Percentiles rank a stretch among this genome's conserved stretches.
phyloP scores from a whole-genome alignment of 2,329 filamentous ascomycete species.

The Aspergillus flavus region DNA sequence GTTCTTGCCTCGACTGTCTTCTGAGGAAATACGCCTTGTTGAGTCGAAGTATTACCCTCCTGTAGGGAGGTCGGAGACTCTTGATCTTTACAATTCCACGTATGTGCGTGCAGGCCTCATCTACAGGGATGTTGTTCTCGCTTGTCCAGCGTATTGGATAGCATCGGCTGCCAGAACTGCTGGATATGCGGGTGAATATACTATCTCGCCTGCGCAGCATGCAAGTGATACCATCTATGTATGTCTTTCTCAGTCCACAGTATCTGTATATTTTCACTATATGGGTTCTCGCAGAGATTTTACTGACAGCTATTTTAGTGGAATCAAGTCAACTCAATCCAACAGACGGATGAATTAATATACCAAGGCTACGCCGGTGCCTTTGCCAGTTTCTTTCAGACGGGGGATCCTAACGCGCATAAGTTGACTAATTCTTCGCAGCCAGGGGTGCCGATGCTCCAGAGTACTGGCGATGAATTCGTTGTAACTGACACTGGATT shows the following conservation, averaged over 20 bases:
- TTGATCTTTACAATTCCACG: conserved; percentile 52
- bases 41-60: conserved; percentile 52
- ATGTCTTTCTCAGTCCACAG: conserved; percentile 22
- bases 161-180: conserved; percentile 46
- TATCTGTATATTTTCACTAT: background rate
- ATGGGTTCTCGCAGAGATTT: background rate
- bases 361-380: conserved; percentile 62
- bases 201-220: conserved; percentile 61
- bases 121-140: conserved; percentile 61
- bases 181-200: conserved; percentile 62
- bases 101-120: conserved; percentile 59
- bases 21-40: conserved; percentile 42
- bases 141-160: conserved; percentile 64
- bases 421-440: conserved; percentile 54
- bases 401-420: conserved; percentile 59
- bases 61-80: conserved; percentile 51
- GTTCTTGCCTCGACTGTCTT: conserved; percentile 54
- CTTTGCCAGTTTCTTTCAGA: conserved; percentile 63
- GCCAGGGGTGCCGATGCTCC: conserved; percentile 48
- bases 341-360: conserved; percentile 54
- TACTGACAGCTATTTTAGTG: conserved; percentile 44
- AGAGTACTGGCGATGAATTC: conserved; percentile 50
- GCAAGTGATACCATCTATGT: conserved; percentile 61
- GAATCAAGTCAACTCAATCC: conserved; percentile 58
- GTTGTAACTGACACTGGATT: conserved; percentile 54